phyloP scores from a whole-genome alignment of 2,329 filamentous ascomycete genomes.

The Diplodia sapinea region DNA sequence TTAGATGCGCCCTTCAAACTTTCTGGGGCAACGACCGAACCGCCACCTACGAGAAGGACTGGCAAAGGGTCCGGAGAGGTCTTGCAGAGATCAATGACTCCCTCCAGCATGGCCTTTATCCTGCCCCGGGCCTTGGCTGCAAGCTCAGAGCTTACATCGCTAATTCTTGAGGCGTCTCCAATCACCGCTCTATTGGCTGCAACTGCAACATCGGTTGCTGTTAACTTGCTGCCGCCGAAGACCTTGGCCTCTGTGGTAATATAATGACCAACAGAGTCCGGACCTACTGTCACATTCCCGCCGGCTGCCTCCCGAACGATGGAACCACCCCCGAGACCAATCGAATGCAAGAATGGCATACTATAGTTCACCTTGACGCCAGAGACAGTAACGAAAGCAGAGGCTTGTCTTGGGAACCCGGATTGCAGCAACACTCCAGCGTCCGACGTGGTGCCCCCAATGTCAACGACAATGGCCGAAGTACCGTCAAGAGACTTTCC shows the following conservation, averaged over 20 bases:
- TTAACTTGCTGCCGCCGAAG: conserved; percentile 63
- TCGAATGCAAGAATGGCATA: conserved; percentile 40
- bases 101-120: conserved; percentile 61
- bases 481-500: conserved; percentile 35
- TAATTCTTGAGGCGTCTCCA: conserved; percentile 51
- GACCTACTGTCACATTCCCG: conserved; percentile 58
- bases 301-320: conserved; percentile 53
- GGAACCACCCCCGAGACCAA: conserved; percentile 65
- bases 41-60: conserved; percentile 68
- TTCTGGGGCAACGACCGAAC: conserved; percentile 64
- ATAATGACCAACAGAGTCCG: conserved; percentile 67
- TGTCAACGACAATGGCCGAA: conserved; percentile 61
- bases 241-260: conserved; percentile 60
- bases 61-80: conserved; percentile 64
- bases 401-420: conserved; percentile 68
- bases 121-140: conserved; percentile 39
- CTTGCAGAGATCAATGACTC: conserved; percentile 66
- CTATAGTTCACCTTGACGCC: conserved; percentile 65
- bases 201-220: conserved; percentile 63
- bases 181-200: conserved; percentile 50
- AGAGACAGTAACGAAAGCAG: conserved; percentile 66
- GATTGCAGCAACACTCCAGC: conserved; percentile 66
- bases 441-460: conserved; percentile 71
- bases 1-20: conserved; percentile 63
- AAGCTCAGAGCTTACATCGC: conserved; percentile 39